Conservation (phyloP, 371 early-diverging fungal genomes). For the Mortierella sp. region DNA sequence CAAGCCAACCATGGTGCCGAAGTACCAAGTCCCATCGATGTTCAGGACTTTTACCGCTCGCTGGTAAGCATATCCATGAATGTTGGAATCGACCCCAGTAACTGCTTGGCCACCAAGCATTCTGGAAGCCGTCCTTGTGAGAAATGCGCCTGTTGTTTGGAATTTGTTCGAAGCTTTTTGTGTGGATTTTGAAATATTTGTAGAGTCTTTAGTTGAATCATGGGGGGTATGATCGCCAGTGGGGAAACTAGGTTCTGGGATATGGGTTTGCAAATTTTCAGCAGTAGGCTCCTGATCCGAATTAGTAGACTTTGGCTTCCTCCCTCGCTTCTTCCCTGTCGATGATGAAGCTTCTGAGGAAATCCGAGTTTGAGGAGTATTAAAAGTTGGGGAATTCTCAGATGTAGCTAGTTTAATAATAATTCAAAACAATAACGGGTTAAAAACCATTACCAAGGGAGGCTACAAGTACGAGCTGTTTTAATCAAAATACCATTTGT, state of each 20-base stretch:
- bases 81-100: constrained; percentile 57
- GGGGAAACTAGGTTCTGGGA: constrained; percentile 4
- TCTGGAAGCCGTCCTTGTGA: constrained; percentile 66
- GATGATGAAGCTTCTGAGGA: background rate
- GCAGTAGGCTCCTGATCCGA: background rate
- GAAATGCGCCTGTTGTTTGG: constrained; percentile 66
- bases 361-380: background rate
- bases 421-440: too few species aligned
- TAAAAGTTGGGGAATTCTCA: background rate
- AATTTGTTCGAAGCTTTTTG: constrained; percentile 26
- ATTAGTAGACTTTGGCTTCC: constrained; percentile 22
- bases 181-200: background rate
- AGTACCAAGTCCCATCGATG: constrained; percentile 66
- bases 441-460: too few species aligned
- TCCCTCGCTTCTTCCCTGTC: constrained; percentile 14
- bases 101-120: constrained; percentile 52
- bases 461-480: background rate
- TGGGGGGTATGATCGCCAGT: constrained; percentile 8
- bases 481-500: background rate
- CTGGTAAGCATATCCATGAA: constrained; percentile 57
- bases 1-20: constrained; percentile 63
- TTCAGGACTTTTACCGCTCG: constrained; percentile 63
- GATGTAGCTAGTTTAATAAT: background rate
- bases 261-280: background rate
- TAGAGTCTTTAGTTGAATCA: background rate